Percentiles rank a stretch among this genome's conserved stretches.
Conservation (phyloP, 2,329 filamentous ascomycete species). For the Coniochaeta ligniaria region DNA sequence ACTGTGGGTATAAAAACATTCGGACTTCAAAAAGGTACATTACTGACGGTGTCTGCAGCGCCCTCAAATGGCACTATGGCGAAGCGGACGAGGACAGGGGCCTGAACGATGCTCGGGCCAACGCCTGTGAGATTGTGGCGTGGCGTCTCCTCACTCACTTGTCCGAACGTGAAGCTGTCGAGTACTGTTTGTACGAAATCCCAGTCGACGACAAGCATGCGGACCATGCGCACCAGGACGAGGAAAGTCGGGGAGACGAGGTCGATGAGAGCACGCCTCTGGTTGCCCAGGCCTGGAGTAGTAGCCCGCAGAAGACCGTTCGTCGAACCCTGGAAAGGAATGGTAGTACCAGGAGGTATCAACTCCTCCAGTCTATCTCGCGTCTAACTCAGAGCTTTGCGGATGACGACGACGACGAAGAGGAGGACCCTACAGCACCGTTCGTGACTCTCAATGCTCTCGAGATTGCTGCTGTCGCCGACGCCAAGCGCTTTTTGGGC, state of each 20-base stretch:
- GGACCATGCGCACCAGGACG: slow-evolving; percentile 21
- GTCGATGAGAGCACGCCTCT: slow-evolving; percentile 40
- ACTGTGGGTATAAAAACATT: slow-evolving; percentile 44
- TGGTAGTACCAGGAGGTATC: slow-evolving; percentile 38
- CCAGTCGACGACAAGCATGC: slow-evolving; percentile 31
- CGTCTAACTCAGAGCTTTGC: slow-evolving; percentile 44
- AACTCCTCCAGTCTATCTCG: slow-evolving; percentile 47
- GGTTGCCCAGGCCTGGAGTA: slow-evolving; percentile 25
- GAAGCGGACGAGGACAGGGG: slow-evolving; percentile 55
- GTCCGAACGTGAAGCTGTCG: slow-evolving; percentile 65
- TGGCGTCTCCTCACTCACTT: slow-evolving; percentile 69
- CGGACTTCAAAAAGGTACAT: neutral
- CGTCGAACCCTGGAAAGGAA: slow-evolving; percentile 19
- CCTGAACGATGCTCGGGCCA: slow-evolving; percentile 60
- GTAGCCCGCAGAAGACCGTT: slow-evolving; percentile 12
- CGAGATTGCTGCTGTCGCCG: slow-evolving; percentile 75
- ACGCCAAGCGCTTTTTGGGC: slow-evolving; percentile 78
- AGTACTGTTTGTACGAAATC: slow-evolving; percentile 68
- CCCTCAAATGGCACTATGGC: slow-evolving; percentile 68
- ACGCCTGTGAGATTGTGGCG: slow-evolving; percentile 73
- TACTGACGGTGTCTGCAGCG: slow-evolving; percentile 34
- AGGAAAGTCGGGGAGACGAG: slow-evolving; percentile 26
- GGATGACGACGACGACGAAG: slow-evolving; percentile 33
- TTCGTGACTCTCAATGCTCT: slow-evolving; percentile 80
- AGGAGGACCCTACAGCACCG: slow-evolving; percentile 58